Base-by-base conservation (phyloP, 73 alveolate species). In the Blepharisma stoltei region DNA sequence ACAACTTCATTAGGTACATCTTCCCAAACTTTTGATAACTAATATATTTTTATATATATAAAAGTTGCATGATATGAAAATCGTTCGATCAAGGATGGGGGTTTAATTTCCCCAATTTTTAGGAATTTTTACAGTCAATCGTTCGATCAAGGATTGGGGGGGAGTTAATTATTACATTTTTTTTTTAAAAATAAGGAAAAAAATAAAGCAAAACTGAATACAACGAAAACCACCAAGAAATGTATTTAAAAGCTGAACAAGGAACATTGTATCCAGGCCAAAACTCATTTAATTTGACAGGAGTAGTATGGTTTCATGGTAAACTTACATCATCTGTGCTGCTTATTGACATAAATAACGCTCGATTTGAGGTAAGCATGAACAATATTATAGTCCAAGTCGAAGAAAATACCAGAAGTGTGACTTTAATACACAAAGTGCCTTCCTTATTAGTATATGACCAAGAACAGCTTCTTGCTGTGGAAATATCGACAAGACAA, bases 401-500 rank as follows among this genome's bases (percentile, higher is more conserved):
- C 5, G 73, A 60, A 2, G 73, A 60, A 60, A 60, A 25, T 25
- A 60, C 48, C 0, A 60, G 23, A 60, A 14, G 37, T 25, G 73
- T 60, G 73, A 60, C 46, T 60, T 2, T 60, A 18, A 60, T 60
- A 14, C 73, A 60, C 46, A 60, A 60, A 25, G 73, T 60, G 46
- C 73, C 73, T 60, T 60, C 73, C 2, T 38, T 60, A 9, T 60
- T 60, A 38, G 73, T 60, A 18, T 60, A 60, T 25, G 23, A 60
- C 45, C 46, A 60, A 60, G 18, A 8, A 14, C 73, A 60, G 46
- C 23, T 60, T 14, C 73, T 60, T 1, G 73, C 73, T 18, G 23
- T 60, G 0, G 73, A 60, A 60, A 60, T 60, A 18, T 60, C 73
- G 23, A 60, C 73, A 1, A 14, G 73, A 25, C 73, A 60, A 9